phyloP scores from a whole-genome alignment of 202 grass and related monocot species.

The Panicum hallii region DNA sequence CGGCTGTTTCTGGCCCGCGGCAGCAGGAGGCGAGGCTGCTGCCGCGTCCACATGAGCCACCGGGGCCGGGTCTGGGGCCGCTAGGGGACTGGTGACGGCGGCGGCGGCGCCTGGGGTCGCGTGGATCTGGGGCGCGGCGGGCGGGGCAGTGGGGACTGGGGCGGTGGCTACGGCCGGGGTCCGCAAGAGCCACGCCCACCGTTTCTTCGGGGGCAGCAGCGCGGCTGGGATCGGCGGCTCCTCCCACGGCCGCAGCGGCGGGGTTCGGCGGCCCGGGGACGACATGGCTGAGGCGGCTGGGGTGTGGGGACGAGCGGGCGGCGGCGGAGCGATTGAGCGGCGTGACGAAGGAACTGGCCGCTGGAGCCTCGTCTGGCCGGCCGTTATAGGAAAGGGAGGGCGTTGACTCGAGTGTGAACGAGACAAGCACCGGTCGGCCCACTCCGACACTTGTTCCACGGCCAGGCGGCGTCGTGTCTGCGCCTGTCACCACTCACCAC shows the following conservation, averaged over 20 bases:
- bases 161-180: background rate
- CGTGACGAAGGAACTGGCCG: no score
- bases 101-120: background rate
- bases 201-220: slow-evolving; percentile 20
- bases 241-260: background rate
- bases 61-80: background rate
- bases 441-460: no score
- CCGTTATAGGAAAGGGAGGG: no score
- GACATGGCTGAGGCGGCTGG: no score
- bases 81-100: background rate
- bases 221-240: background rate
- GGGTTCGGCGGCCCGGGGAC: no score
- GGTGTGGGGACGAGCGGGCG: background rate
- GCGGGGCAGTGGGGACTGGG: background rate
- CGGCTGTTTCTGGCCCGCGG: background rate
- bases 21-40: background rate
- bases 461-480: no score
- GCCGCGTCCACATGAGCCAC: background rate
- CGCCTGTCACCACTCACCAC: no score
- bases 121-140: background rate
- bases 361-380: no score
- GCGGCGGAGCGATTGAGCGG: no score
- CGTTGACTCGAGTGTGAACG: no score
- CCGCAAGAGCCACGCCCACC: background rate
- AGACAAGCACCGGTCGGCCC: no score